Conservation (phyloP, 257 asterid genomes). For the Forsythia suspensa region DNA sequence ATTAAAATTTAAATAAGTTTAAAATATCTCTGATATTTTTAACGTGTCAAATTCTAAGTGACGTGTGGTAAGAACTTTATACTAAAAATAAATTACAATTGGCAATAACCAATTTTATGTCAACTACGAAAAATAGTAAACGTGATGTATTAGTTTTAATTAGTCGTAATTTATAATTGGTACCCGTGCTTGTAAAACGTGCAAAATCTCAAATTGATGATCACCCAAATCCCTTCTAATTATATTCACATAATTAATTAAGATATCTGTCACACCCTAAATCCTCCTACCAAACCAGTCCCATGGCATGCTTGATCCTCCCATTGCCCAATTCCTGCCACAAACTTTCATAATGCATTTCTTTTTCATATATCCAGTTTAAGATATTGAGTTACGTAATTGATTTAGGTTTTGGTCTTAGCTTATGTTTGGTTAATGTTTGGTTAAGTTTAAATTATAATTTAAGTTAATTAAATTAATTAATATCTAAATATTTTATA, state of each 20-base stretch:
- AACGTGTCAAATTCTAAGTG: no score
- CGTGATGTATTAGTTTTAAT: constrained; percentile 2
- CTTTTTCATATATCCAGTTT: background rate
- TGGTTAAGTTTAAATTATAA: no score
- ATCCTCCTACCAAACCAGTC: background rate
- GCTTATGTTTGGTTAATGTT: no score
- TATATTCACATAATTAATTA: background rate
- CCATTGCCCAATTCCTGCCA: background rate
- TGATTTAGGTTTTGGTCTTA: no score
- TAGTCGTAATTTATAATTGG: constrained; percentile 4
- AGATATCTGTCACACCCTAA: background rate
- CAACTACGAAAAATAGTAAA: constrained; percentile 4
- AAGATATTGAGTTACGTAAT: background rate
- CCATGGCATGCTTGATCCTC: background rate
- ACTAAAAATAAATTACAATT: constrained; percentile 7
- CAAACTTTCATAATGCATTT: background rate
- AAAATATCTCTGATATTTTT: no score
- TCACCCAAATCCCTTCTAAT: background rate
- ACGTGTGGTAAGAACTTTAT: background rate
- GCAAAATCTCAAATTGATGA: background rate
- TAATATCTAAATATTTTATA: no score
- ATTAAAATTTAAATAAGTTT: no score
- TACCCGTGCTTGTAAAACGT: constrained; percentile 31
- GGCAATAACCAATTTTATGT: background rate
- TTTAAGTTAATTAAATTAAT: no score